These are phyloP conservation scores for Pyrenophora tritici-repentis DNA, from an alignment of 2,329 filamentous ascomycete genomes.

Conservation along the genomic window DNA sequence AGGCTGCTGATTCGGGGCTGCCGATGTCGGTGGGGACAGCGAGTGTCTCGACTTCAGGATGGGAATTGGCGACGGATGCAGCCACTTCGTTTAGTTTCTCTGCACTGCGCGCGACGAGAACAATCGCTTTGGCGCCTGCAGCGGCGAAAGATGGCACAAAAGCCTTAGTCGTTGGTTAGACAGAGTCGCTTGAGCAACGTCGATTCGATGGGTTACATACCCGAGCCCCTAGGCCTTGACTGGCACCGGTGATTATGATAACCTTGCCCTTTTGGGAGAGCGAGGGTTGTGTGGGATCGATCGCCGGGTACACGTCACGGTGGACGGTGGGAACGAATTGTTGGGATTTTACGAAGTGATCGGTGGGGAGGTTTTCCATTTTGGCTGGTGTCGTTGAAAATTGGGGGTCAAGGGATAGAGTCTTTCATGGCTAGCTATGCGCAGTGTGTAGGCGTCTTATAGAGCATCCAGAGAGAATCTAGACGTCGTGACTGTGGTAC, in stretches of 20 bases:
- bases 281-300: slow-evolving; percentile 43
- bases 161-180: slow-evolving; percentile 9
- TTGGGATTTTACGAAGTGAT: slow-evolving; percentile 21
- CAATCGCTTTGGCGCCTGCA: slow-evolving; percentile 43
- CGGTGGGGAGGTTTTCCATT: slow-evolving; percentile 24
- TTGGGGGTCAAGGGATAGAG: too few relatives aligned
- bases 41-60: slow-evolving; percentile 39
- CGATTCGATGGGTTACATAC: slow-evolving; percentile 7
- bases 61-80: slow-evolving; percentile 33
- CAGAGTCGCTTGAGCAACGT: background rate
- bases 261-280: slow-evolving; percentile 47
- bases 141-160: slow-evolving; percentile 46
- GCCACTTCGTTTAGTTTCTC: slow-evolving; percentile 33
- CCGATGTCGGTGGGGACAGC: slow-evolving; percentile 38
- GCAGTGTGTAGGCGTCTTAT: too few relatives aligned
- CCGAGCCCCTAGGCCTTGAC: slow-evolving; percentile 46
- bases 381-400: too few relatives aligned
- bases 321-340: slow-evolving; percentile 31
- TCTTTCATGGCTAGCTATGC: too few relatives aligned
- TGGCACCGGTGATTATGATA: slow-evolving; percentile 51
- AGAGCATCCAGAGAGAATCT: too few relatives aligned
- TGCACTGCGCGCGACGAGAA: slow-evolving; percentile 41
- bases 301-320: slow-evolving; percentile 48
- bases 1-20: slow-evolving; percentile 25
- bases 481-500: too few relatives aligned